Base-by-base conservation (phyloP, 2,329 filamentous ascomycete species). In the Didymella exigua region DNA sequence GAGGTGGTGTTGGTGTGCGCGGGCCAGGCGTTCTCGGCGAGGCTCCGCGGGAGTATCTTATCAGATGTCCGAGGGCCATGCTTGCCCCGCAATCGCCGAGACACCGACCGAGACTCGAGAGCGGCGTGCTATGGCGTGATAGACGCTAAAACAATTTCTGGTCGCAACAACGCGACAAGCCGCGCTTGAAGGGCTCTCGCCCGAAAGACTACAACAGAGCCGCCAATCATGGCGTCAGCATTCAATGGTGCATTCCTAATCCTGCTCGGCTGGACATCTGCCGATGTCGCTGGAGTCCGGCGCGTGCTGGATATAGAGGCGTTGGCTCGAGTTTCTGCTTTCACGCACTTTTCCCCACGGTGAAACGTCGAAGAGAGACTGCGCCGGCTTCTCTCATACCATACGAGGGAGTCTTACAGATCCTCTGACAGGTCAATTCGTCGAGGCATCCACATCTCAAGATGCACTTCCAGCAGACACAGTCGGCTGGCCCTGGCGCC, bases 391-490 rank as follows among this genome's bases (percentile, higher is more conserved):
- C 49, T 65, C 50, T 62, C 41, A 31, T 43, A 42, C 14, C 11
- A 31, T 23, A 27, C 40, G 54, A 59, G 54, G 55, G 56, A 53
- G 43, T 52, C 54, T 46, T 38, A 49, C 19, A 55, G 51, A 31
- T 55, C 49, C 50, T 26, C 38, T 23, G n/a, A 44, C n/a, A 23
- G 48, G 51, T 49, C 52, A 38, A 43, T 48, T 50, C 30, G 19
- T 47, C 40, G 53, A 59, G 60, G 53, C 59, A 58, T 36, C 48
- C 53, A 50, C 40, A 40, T 45, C 44, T 58, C 54, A 69, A 50
- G 24, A 77, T 77, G 75, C 72, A 73, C 60, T 68, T 72, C 63
- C 71, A 75, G 54, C 68, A 74, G 47, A 57, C 67, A 5, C 67
- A 75, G 49, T 76, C 74, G 27, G 69, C 71, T 34, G 75, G 75